Percentiles rank a stretch among this genome's conserved stretches.
Conservation (phyloP, 2,329 filamentous ascomycete genomes). For the Aspergillus sergii region DNA sequence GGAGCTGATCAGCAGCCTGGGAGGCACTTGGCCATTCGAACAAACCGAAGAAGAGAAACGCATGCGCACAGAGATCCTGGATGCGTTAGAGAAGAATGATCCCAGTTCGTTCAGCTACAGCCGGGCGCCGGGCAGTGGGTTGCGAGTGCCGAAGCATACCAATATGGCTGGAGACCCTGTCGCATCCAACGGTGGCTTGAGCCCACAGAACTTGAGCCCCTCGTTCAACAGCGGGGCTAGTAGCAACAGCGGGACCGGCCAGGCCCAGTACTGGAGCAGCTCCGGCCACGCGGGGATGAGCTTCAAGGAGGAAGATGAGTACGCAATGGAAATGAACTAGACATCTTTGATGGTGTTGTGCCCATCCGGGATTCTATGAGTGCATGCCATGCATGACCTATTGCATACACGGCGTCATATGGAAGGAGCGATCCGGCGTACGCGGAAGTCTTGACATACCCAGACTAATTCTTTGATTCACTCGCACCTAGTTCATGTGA, state of each 20-base stretch:
- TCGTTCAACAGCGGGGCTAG: constrained; percentile 73
- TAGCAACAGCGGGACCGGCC: constrained; percentile 52
- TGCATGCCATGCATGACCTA: constrained; percentile 22
- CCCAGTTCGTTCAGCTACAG: constrained; percentile 78
- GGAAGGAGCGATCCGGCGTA: constrained; percentile 43
- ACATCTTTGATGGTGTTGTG: not conserved
- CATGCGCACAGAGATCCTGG: constrained; percentile 90
- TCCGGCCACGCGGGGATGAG: constrained; percentile 62
- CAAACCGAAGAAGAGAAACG: constrained; percentile 89
- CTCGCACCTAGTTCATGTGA: constrained; percentile 33
- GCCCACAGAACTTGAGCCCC: constrained; percentile 67
- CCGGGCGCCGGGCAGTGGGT: constrained; percentile 76
- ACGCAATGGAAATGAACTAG: constrained; percentile 70
- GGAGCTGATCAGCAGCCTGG: constrained; percentile 71
- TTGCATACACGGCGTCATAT: constrained; percentile 33
- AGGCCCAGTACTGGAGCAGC: constrained; percentile 58
- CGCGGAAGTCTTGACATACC: constrained; percentile 28
- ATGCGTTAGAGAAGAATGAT: constrained; percentile 82
- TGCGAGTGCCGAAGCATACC: constrained; percentile 90
- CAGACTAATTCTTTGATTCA: constrained; percentile 11
- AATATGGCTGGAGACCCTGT: constrained; percentile 83
- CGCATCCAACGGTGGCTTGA: constrained; percentile 50
- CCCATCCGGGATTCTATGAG: constrained; percentile 15
- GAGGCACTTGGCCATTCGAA: constrained; percentile 77
- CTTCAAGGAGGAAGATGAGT: constrained; percentile 96